Conservation (phyloP, 169 alveolate species). For the Cyclospora cayetanensis region DNA sequence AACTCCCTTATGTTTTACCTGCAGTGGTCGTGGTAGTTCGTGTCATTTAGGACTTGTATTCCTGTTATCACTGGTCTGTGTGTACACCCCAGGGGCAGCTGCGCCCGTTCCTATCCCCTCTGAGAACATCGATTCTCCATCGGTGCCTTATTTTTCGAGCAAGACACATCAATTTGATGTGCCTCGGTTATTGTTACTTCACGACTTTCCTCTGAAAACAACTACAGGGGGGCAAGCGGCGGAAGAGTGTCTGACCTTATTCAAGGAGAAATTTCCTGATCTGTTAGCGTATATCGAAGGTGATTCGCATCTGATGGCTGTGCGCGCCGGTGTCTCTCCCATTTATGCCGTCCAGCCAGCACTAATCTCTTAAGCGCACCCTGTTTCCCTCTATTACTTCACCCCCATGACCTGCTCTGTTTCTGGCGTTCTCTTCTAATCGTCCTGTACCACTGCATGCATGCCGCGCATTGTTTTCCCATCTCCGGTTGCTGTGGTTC, state of each 20-base stretch:
- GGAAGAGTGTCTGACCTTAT: not conserved
- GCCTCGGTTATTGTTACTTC: constrained; percentile 44
- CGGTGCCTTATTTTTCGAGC: not conserved
- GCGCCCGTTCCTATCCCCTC: constrained; percentile 57
- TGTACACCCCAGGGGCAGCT: not conserved
- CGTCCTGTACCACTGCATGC: too few species aligned
- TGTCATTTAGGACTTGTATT: not conserved
- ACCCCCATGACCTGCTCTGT: too few species aligned
- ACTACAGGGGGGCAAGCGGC: not conserved
- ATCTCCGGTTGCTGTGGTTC: too few species aligned
- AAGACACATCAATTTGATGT: not conserved
- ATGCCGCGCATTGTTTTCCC: too few species aligned
- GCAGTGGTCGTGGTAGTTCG: not conserved
- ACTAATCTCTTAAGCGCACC: too few species aligned
- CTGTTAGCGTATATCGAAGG: constrained; percentile 24
- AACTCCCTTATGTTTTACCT: not conserved
- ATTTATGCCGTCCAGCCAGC: too few species aligned
- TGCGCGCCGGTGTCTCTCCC: not conserved
- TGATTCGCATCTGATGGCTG: not conserved
- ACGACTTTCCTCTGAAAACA: constrained; percentile 9
- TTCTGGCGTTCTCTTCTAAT: too few species aligned
- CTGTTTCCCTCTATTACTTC: too few species aligned
- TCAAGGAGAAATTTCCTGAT: not conserved
- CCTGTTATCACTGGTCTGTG: not conserved
- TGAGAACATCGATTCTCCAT: not conserved